A percentile compares a stretch with the other conserved stretches of the same genome.
Evolutionary conservation across 225 moss, liverwort and hornwort genomes (phyloP).

Genomic region (Pleurozium schreberi): DNA sequence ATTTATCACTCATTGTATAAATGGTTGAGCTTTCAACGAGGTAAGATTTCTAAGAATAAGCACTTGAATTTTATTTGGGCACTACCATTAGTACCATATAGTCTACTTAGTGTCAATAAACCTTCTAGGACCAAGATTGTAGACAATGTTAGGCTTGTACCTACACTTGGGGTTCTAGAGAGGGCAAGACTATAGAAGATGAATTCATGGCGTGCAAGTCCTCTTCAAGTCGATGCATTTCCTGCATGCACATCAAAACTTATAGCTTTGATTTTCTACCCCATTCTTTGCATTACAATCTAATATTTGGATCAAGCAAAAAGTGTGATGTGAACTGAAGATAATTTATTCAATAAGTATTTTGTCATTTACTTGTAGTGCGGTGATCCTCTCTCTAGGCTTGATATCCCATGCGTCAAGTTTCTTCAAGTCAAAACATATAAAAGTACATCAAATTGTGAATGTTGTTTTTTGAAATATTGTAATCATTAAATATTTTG

Average conservation of each 20-base stretch:
- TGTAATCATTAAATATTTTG: background rate
- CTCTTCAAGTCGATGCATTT: slow-evolving; percentile 23
- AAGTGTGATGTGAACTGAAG: background rate
- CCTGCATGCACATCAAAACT: slow-evolving; percentile 10
- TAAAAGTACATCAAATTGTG: background rate
- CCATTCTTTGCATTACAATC: background rate
- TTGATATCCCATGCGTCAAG: slow-evolving; percentile 73
- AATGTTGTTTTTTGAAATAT: background rate
- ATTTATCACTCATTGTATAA: background rate
- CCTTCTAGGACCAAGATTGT: background rate
- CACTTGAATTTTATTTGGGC: no score
- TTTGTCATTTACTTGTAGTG: slow-evolving; percentile 42
- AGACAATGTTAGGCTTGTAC: background rate
- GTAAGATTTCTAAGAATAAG: background rate
- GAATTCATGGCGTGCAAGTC: slow-evolving; percentile 25
- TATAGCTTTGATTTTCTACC: background rate
- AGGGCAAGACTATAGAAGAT: background rate
- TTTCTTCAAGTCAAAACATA: slow-evolving; percentile 20
- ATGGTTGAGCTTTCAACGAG: background rate
- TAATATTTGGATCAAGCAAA: no score
- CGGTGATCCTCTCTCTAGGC: slow-evolving; percentile 66
- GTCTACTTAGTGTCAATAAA: background rate
- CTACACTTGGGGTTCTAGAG: slow-evolving; percentile 35
- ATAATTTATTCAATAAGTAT: background rate
- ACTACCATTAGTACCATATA: no score